Evolutionary conservation across 192 early-diverging fungal species (phyloP), one percentile per base, ranked within the genome.

Genomic region (Coemansia sp.): DNA sequence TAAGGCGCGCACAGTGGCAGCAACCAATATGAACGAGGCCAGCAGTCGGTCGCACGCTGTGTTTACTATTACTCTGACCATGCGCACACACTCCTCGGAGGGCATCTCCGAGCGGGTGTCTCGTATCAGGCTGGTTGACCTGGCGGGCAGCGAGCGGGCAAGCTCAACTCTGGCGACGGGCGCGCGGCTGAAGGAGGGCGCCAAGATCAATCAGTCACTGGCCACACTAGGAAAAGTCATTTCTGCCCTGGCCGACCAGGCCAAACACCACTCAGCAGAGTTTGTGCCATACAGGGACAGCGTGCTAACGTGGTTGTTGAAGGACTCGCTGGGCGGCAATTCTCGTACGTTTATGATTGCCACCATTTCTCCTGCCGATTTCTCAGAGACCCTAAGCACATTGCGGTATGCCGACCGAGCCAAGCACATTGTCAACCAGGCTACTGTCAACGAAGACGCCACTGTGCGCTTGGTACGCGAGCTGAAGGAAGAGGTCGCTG

Each of bases 221-320:
- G 95, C 94, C 0, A 92, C 94, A 0, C 82, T 98, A 36, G 96
- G 96, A 6, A 98, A 98, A 73, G 96, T 98, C 44, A 98, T 98
- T 40, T 93, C 93, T 5, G 92, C 91, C 22, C 80, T 98, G 41
- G 93, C 94, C 20, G 94, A 92, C 63, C 87, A 88, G 47, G 88
- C 88, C 24, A 76, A 74, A 31, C 33, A 67, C 13, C 71, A 66
- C 75, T 71, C 4, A 82, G 74, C 51, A 16, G 86, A 87, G 71
- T 94, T 91, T 79, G 88, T 98, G 22, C 95, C 95, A 3, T 98
- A 98, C 74, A 86, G 96, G 29, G 96, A 98, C 77, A 97, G 95
- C 89, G 86, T 89, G 13, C 82, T 94, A 27, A 94, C 93, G 5
- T 94, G 93, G 92, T 78, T 95, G 34, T 78, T 95, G 7, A 93